A percentile compares a stretch with the other conserved stretches of the same genome.
Conservation (phyloP, 139 green algal species). For the Tetradesmus obliquus region DNA sequence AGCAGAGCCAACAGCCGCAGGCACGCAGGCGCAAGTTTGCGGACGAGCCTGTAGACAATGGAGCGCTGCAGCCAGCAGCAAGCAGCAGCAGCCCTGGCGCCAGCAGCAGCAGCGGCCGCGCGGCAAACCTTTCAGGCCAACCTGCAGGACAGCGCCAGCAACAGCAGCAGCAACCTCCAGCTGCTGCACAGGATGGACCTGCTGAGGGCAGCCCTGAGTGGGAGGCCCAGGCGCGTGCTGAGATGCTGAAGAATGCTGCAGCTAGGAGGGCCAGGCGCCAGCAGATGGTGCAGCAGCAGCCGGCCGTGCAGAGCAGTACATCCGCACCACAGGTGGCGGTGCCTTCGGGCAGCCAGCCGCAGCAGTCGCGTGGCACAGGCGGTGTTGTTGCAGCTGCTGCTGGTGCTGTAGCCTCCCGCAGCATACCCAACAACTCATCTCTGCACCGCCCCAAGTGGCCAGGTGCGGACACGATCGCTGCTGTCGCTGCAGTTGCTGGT, state of each 20-base stretch:
- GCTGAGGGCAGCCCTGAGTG: slow-evolving; percentile 23
- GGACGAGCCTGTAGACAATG: background rate
- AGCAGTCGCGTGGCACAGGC: background rate
- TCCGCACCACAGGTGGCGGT: background rate
- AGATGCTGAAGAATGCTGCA: slow-evolving; percentile 16
- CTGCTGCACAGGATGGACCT: background rate
- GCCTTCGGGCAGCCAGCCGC: background rate
- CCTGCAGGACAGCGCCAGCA: background rate
- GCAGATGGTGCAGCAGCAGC: slow-evolving; percentile 24
- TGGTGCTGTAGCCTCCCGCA: background rate
- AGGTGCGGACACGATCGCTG: background rate
- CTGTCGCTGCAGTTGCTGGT: slow-evolving; percentile 5
- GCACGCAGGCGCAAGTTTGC: slow-evolving; percentile 16
- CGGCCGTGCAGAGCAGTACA: background rate
- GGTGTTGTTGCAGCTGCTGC: background rate
- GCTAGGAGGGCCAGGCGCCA: slow-evolving; percentile 23
- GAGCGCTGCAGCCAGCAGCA: background rate
- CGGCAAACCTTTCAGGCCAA: background rate
- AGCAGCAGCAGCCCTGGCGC: background rate
- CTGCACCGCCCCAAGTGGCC: slow-evolving; percentile 8
- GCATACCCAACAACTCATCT: background rate
- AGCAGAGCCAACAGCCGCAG: slow-evolving; percentile 13
- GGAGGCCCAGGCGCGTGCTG: background rate
- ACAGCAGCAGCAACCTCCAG: background rate
- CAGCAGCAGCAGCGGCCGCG: background rate